Conservation (phyloP, 1,284 basidiomycete genomes). For the Sanghuangporus weigelae region DNA sequence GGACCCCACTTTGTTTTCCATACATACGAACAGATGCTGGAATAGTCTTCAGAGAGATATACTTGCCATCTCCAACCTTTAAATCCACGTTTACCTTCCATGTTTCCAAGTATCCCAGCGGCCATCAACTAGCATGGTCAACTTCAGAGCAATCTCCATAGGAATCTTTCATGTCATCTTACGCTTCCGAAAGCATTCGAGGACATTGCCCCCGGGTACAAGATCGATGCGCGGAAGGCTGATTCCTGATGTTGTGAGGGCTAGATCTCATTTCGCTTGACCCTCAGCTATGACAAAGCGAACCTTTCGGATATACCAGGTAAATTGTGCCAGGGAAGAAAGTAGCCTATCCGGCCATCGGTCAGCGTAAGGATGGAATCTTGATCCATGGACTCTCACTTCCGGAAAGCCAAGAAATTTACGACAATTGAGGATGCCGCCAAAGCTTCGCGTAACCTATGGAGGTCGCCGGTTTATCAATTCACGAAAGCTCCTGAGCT, state of each 20-base stretch:
- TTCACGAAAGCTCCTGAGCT: neutral
- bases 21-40: slow-evolving; percentile 33
- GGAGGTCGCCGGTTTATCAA: neutral
- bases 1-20: slow-evolving; percentile 36
- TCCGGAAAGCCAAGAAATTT: slow-evolving; percentile 25
- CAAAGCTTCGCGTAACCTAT: slow-evolving; percentile 23
- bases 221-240: slow-evolving; percentile 33
- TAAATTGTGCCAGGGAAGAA: slow-evolving; percentile 22
- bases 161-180: slow-evolving; percentile 4
- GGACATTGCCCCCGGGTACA: slow-evolving; percentile 35
- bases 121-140: slow-evolving; percentile 27
- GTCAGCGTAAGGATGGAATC: no score
- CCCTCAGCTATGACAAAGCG: neutral
- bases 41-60: neutral
- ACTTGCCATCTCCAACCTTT: slow-evolving; percentile 37
- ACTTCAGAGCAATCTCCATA: slow-evolving; percentile 19
- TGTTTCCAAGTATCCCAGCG: slow-evolving; percentile 38
- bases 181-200: slow-evolving; percentile 39
- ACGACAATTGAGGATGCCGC: slow-evolving; percentile 22
- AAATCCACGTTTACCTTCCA: slow-evolving; percentile 39
- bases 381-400: neutral
- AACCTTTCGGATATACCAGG: slow-evolving; percentile 23
- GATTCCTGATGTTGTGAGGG: slow-evolving; percentile 19
- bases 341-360: slow-evolving; percentile 4
- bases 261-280: neutral